A percentile compares a stretch with the other conserved stretches of the same genome.
Conservation (phyloP, 441 rosid genomes). For the Populus hybrid region DNA sequence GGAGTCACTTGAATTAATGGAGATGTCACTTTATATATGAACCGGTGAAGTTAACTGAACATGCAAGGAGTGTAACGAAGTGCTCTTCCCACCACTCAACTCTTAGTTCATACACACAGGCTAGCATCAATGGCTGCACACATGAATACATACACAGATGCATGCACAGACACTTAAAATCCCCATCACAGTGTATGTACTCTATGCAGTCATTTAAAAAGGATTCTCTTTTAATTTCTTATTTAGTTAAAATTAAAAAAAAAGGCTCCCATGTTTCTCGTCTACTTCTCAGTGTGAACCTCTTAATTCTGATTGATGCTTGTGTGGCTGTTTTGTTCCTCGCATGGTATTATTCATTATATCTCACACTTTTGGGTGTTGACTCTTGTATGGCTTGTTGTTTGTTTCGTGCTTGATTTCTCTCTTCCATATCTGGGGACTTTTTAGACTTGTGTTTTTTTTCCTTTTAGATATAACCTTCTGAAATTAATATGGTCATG, state of each 20-base stretch:
- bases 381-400: not conserved
- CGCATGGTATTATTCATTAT: not conserved
- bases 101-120: not conserved
- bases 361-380: not conserved
- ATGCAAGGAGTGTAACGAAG: not conserved
- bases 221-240: not conserved
- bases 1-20: not conserved
- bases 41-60: not conserved
- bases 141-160: not conserved
- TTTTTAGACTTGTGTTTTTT: not conserved
- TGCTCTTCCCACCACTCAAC: not conserved
- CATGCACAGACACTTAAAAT: not conserved
- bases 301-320: not conserved
- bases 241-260: not conserved
- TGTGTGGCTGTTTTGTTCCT: not conserved
- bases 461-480: not conserved
- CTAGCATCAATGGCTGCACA: not conserved
- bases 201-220: not conserved
- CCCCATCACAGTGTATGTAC: not conserved
- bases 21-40: not conserved
- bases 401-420: not conserved
- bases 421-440: not conserved
- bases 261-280: not conserved
- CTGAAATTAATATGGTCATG: not conserved
- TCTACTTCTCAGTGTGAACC: not conserved